Evolutionary conservation across 192 early-diverging fungal genomes (phyloP).

Genomic region (Coemansia sp.): DNA sequence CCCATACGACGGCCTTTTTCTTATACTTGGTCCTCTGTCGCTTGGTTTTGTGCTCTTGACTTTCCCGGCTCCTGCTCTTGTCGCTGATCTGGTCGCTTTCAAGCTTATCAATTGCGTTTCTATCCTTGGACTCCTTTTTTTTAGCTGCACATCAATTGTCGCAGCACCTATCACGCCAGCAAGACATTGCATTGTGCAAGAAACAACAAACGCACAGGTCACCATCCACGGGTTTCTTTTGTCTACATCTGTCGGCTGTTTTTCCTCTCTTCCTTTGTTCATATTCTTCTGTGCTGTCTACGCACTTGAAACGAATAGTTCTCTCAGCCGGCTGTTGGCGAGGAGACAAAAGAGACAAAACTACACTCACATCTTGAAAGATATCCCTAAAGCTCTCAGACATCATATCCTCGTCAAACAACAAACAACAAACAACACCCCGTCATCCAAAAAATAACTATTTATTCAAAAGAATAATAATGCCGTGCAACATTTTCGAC

Average conservation of each 20-base stretch:
- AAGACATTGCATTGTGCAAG: slow-evolving; percentile 11
- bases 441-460: not conserved
- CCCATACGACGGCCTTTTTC: too few species aligned
- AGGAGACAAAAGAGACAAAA: not conserved
- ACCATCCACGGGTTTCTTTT: slow-evolving; percentile 1
- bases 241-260: not conserved
- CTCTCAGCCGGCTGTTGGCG: not conserved
- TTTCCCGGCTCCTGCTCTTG: not conserved
- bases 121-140: slow-evolving; percentile 3
- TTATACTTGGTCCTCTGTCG: not conserved
- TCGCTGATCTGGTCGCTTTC: not conserved
- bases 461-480: not conserved
- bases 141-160: slow-evolving; percentile 13
- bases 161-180: slow-evolving; percentile 15
- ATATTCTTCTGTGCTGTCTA: not conserved
- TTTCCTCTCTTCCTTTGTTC: not conserved
- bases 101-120: not conserved
- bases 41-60: too few species aligned
- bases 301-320: not conserved
- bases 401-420: not conserved
- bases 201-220: slow-evolving; percentile 12
- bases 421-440: not conserved
- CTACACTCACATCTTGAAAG: not conserved
- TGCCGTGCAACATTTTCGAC: slow-evolving; percentile 52
- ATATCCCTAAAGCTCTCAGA: not conserved